Evolutionary conservation across 1,284 basidiomycete genomes (phyloP).

Genomic region (Austroboletus rostrupii): DNA sequence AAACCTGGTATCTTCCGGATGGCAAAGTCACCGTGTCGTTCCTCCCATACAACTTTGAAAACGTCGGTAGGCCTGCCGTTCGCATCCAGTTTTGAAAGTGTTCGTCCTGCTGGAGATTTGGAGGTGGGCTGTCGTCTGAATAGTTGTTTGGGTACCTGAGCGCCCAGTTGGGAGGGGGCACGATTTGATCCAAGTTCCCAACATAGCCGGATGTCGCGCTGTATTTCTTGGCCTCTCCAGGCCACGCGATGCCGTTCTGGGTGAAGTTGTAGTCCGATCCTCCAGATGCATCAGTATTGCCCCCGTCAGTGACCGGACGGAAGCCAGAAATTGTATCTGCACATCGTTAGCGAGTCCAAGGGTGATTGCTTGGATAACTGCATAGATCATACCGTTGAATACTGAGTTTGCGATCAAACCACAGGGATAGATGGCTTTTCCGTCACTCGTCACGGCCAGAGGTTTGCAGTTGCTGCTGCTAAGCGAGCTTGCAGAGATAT

Average conservation of each 20-base stretch:
- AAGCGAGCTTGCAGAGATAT: constrained; percentile 50
- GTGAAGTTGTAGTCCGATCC: constrained; percentile 74
- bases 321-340: constrained; percentile 79
- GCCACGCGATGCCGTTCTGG: constrained; percentile 86
- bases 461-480: constrained; percentile 87
- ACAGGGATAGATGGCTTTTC: constrained; percentile 84
- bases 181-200: constrained; percentile 60
- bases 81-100: constrained; percentile 99
- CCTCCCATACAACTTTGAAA: constrained; percentile 90
- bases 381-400: constrained; percentile 76
- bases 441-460: constrained; percentile 50
- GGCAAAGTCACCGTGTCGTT: constrained; percentile 79
- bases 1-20: constrained; percentile 75
- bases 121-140: constrained; percentile 62
- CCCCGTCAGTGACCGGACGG: constrained; percentile 31
- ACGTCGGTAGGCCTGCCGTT: constrained; percentile 93
- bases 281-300: constrained; percentile 45
- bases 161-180: constrained; percentile 93
- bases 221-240: constrained; percentile 91
- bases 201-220: constrained; percentile 46
- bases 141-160: constrained; percentile 74
- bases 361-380: background rate
- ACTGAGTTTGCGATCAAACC: constrained; percentile 97
- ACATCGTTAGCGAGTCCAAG: background rate
- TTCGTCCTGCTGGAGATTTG: constrained; percentile 77